Percentiles rank a stretch among this genome's conserved stretches.
Conservation (phyloP, 202 grass and related monocot species). For the Digitaria exilis region DNA sequence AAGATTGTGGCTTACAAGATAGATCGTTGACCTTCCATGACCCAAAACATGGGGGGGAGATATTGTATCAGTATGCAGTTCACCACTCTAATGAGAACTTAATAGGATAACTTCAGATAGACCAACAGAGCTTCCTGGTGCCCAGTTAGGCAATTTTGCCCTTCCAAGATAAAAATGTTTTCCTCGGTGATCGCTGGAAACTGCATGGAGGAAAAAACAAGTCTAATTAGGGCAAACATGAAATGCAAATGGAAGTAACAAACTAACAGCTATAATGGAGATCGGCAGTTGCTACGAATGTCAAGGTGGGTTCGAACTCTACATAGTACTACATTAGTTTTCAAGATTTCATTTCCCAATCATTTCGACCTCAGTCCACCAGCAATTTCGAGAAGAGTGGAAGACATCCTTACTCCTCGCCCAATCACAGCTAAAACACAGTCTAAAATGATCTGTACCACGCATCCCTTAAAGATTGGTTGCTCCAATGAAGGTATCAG, state of each 20-base stretch:
- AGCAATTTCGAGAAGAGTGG: neutral
- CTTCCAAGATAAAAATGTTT: conserved; percentile 31
- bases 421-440: neutral
- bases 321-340: neutral
- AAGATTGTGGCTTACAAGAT: conserved; percentile 19
- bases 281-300: neutral
- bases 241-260: neutral
- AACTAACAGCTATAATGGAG: neutral
- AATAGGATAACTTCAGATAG: neutral
- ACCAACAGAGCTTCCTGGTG: neutral
- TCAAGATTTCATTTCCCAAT: neutral
- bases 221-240: conserved; percentile 22
- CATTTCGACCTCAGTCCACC: neutral
- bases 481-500: neutral
- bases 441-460: neutral
- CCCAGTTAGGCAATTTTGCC: conserved; percentile 42
- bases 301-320: neutral
- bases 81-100: neutral
- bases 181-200: neutral
- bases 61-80: neutral
- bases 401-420: neutral
- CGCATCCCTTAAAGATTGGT: neutral
- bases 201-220: neutral
- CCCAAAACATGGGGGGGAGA: conserved; percentile 19
- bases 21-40: neutral